Evolutionary conservation across 257 asterid species (phyloP).

Genomic region (Coffea canephora): DNA sequence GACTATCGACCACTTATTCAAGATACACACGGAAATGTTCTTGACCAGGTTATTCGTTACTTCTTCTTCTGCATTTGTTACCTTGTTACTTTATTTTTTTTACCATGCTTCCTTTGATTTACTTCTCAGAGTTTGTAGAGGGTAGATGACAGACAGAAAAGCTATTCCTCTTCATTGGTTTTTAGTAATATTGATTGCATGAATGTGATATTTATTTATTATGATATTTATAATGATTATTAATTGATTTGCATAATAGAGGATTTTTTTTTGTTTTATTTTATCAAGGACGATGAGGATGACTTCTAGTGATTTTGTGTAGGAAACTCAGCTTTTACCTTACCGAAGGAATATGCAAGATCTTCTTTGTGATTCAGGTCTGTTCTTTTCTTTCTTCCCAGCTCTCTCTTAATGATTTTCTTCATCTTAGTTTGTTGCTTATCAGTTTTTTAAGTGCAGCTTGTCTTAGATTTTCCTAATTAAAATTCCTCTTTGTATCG

Average conservation of each 20-base stretch:
- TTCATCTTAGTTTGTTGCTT: background rate
- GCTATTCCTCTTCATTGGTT: background rate
- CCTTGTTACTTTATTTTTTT: background rate
- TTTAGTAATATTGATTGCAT: background rate
- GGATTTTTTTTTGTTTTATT: background rate
- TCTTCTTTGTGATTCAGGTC: slow-evolving; percentile 97
- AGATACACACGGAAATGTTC: slow-evolving; percentile 90
- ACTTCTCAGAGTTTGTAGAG: background rate
- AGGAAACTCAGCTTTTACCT: slow-evolving; percentile 98
- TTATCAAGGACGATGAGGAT: background rate
- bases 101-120: slow-evolving; percentile 6
- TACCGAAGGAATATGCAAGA: slow-evolving; percentile 95
- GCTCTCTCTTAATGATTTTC: slow-evolving; percentile 9
- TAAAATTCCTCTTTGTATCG: background rate
- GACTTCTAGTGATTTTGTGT: slow-evolving; percentile 12
- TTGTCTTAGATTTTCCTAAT: background rate
- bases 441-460: background rate
- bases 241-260: background rate
- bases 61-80: background rate
- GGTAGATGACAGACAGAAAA: background rate
- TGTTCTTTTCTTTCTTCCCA: background rate
- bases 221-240: background rate
- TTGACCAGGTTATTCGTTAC: slow-evolving; percentile 69
- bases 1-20: slow-evolving; percentile 95
- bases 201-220: background rate